Evolutionary conservation across 2,329 filamentous ascomycete species (phyloP), one percentile per base, ranked within the genome.

Genomic region (Arthrinium puccinioides): DNA sequence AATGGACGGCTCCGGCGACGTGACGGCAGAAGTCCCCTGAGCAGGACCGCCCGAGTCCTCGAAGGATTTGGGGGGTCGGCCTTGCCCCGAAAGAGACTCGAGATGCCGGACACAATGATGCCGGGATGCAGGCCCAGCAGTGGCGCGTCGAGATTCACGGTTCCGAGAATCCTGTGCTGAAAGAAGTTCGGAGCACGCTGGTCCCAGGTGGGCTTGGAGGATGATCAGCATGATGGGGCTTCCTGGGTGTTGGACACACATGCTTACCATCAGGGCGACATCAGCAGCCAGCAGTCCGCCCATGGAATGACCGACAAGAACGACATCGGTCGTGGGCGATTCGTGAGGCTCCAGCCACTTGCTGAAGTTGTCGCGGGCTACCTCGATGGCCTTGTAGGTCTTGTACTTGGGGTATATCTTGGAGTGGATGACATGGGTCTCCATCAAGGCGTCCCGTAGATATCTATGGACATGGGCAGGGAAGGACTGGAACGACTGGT

Each of bases 111-210:
- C n/a, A 80, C 74, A 28, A 95, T 76, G 28, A 96, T 84, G 6
- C 89, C 85, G 2, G 87, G 88, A 59, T 96, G 87, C 55, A 96
- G 82, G 4, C 89, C 89, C 6, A 95, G 67, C 41, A 94, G 87
- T 0, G 89, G 89, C 0, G 85, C 84, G 59, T 96, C 89, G 33
- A 94, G 82, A 39, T 84, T 85, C 39, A 96, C 69, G 5, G 81
- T 81, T 0, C 89, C 89, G 21, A 95, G 60, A 27, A 95, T 84
- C 9, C 79, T 75, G 62, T 94, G 86, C 44, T 78, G 79, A 46
- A 84, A 77, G 9, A 51, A 53, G 64, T 64, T 40, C 55, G 35
- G 28, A 5, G 36, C 29, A 14, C 45, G 29, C 19, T 45, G 48
- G 15, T 50, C 43, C 24, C 39, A 37, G 10, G 51, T 44, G 8